These are phyloP conservation scores for Fraxinus angustifolia DNA, from an alignment of 305 asterid species.

Conservation along the genomic window DNA sequence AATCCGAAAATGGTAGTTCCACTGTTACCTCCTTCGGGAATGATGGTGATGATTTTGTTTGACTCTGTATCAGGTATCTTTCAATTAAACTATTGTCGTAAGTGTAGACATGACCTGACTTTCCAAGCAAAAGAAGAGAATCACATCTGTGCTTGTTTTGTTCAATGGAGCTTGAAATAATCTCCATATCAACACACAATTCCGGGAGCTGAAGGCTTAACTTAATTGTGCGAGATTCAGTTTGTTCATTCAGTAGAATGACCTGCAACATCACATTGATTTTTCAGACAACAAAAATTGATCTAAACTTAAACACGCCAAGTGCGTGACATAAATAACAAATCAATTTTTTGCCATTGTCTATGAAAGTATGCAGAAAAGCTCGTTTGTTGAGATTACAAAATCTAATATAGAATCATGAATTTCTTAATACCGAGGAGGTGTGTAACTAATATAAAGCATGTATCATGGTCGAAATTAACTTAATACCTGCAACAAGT, in stretches of 20 bases:
- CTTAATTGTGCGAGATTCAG: constrained; percentile 74
- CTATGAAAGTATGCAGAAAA: not conserved
- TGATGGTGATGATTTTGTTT: constrained; percentile 74
- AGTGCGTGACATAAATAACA: not conserved
- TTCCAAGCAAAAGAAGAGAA: constrained; percentile 68
- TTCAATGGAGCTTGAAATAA: constrained; percentile 45
- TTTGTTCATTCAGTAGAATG: constrained; percentile 66
- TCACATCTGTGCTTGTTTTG: constrained; percentile 51
- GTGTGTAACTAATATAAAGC: not conserved
- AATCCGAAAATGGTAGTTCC: constrained; percentile 76
- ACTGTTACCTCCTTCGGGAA: constrained; percentile 62
- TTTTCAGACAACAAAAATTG: constrained; percentile 2
- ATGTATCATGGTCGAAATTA: not conserved
- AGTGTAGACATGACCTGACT: constrained; percentile 53
- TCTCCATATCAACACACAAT: constrained; percentile 59
- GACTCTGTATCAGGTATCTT: constrained; percentile 69
- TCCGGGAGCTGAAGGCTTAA: constrained; percentile 65
- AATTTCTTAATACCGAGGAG: not conserved
- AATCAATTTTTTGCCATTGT: not conserved
- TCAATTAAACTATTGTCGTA: constrained; percentile 66
- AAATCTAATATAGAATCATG: not conserved
- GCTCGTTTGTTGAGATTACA: not conserved
- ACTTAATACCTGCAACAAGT: constrained; percentile 62
- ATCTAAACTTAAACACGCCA: constrained; percentile 1
- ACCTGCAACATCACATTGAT: constrained; percentile 53